phyloP scores from a whole-genome alignment of 768 basidiomycete species.

The Podaxis rugospora region DNA sequence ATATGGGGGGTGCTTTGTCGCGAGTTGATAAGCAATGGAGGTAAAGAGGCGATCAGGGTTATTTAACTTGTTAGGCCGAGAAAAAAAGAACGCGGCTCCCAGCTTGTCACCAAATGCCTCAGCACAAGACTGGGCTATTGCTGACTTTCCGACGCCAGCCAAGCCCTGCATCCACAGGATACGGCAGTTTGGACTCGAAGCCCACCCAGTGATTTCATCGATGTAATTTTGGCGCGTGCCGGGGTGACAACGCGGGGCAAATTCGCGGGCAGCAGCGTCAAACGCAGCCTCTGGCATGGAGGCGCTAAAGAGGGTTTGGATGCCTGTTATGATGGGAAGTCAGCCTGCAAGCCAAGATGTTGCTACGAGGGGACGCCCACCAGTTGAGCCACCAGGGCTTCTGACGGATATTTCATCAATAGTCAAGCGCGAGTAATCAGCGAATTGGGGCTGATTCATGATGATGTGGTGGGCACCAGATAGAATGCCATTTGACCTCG shows the following conservation, averaged over 20 bases:
- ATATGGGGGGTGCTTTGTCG: background rate
- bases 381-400: background rate
- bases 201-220: constrained; percentile 27
- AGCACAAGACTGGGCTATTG: constrained; percentile 1
- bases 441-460: background rate
- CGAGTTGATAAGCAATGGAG: background rate
- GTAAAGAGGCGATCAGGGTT: background rate
- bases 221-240: constrained; percentile 34
- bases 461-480: background rate
- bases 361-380: background rate
- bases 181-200: background rate
- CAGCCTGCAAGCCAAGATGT: background rate
- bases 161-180: constrained; percentile 1
- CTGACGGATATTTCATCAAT: background rate
- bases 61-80: background rate
- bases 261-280: background rate
- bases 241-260: background rate
- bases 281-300: background rate
- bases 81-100: background rate
- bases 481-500: background rate
- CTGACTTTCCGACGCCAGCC: constrained; percentile 1
- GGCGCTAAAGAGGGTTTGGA: background rate
- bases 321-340: background rate
- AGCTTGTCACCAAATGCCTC: background rate
- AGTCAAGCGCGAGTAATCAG: background rate